A percentile compares a stretch with the other conserved stretches of the same genome.
Evolutionary conservation across 495 filamentous ascomycete species (phyloP).

Genomic region (Lepidopterella palustris): DNA sequence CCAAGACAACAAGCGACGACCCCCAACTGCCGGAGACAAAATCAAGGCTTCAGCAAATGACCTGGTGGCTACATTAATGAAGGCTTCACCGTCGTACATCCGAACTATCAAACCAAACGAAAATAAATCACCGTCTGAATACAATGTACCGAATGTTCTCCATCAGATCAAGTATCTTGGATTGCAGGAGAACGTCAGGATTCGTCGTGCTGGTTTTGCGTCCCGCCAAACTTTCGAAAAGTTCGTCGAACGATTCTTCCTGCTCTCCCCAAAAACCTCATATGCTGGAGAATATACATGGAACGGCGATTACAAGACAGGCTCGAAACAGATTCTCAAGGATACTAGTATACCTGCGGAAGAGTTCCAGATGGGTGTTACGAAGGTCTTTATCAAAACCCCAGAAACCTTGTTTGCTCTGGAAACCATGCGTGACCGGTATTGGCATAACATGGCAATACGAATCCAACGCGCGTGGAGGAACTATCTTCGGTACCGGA

Average conservation of each 20-base stretch:
- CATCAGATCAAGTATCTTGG: slow-evolving; percentile 99
- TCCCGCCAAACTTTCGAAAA: slow-evolving; percentile 98
- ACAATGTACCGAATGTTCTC: slow-evolving; percentile 82
- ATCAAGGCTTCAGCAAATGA: slow-evolving; percentile 96
- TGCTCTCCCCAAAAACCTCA: slow-evolving; percentile 87
- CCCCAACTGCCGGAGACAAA: slow-evolving; percentile 93
- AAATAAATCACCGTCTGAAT: slow-evolving; percentile 90
- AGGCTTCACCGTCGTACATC: slow-evolving; percentile 93
- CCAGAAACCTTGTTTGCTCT: slow-evolving; percentile 96
- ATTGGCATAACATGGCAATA: slow-evolving; percentile 99
- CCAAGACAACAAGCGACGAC: slow-evolving; percentile 88
- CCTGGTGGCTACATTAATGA: slow-evolving; percentile 92
- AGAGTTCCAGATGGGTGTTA: slow-evolving; percentile 95
- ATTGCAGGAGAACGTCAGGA: slow-evolving; percentile 97
- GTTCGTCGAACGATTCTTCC: slow-evolving; percentile 95
- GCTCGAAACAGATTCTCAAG: slow-evolving; percentile 89
- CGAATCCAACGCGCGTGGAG: slow-evolving; percentile 96
- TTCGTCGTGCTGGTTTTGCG: slow-evolving; percentile 92
- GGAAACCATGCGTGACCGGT: slow-evolving; percentile 94
- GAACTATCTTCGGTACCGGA: slow-evolving; percentile 86
- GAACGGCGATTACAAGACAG: slow-evolving; percentile 77
- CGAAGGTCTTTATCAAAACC: slow-evolving; percentile 97
- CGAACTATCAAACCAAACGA: slow-evolving; percentile 99
- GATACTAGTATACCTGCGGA: slow-evolving; percentile 91
- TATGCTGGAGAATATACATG: slow-evolving; percentile 98